Evolutionary conservation across 768 basidiomycete genomes (phyloP), one percentile per base, ranked within the genome.

Genomic region (Hericium rajendrae): DNA sequence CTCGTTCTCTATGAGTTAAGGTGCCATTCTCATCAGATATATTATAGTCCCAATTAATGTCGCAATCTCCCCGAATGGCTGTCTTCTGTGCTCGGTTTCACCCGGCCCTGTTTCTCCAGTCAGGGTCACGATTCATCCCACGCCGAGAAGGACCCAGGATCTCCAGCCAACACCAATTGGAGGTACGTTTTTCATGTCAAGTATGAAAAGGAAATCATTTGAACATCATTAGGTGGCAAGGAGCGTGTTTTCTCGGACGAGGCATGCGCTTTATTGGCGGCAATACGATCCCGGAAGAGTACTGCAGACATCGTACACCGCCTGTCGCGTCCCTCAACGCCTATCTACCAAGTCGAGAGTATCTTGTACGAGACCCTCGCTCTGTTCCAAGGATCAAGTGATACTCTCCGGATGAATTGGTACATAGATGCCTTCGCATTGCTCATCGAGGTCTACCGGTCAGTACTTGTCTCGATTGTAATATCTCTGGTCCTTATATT

Each of bases 301-400:
- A 72, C 82, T 32, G 71, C 78, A 10, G 88, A 91, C 64, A 69
- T 89, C 38, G 73, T 77, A 20, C 84, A 85, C 64, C 61, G 74
- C 24, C 72, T 91, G 37, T 73, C 81, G 6, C 66, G 69, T 28
- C 71, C 76, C 16, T 66, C 74, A 2, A 67, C 74, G 5, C 62
- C 79, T 0, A 60, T 76, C 37, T 64, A 73, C 15, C 73, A 76
- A n/a, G 70, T 79, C 8, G 69, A 73, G 43, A 74, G 78, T 39
- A 72, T 76, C 10, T 61, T 91, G 39, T 74, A 69, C 60, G 75
- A 76, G 32, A 68, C 76, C 2, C 72, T 83, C 60, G 61, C 68
- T 3, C 67, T 77, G 5, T 69, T 85, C 38, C 82, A 83, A 55
- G 67, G 67, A 18, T 63, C 74, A 48, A 68, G 74, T n/a, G 69